phyloP scores from a whole-genome alignment of 2,329 filamentous ascomycete species.

The Penicillium sp. region DNA sequence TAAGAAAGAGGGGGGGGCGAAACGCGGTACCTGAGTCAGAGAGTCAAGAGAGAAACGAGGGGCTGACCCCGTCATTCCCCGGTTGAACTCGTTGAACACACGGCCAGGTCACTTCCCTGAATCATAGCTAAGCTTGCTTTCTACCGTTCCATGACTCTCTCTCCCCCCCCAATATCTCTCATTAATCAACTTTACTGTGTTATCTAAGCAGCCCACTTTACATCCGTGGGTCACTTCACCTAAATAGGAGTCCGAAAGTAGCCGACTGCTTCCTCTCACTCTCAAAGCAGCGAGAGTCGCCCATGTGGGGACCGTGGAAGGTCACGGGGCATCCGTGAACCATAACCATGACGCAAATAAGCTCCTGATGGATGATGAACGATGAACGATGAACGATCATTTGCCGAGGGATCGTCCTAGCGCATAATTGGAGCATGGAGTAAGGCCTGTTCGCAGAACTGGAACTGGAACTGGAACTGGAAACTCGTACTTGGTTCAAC shows the following conservation, averaged over 20 bases:
- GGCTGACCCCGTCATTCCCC: constrained; percentile 19
- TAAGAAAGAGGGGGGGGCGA: constrained; percentile 13
- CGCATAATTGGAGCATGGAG: background rate
- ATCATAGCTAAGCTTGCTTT: background rate
- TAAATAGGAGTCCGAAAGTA: constrained; percentile 5
- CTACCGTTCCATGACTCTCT: background rate
- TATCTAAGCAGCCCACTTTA: constrained; percentile 12
- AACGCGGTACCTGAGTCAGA: constrained; percentile 23
- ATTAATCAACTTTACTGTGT: background rate
- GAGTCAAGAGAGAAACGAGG: background rate
- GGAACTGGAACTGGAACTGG: background rate
- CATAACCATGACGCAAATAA: background rate
- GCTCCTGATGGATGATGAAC: background rate
- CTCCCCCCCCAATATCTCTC: too few relatives aligned
- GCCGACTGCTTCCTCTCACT: background rate
- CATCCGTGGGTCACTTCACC: constrained; percentile 7
- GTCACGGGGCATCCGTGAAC: constrained; percentile 3
- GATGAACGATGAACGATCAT: background rate
- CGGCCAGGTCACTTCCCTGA: background rate
- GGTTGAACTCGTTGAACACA: background rate
- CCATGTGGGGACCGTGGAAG: background rate
- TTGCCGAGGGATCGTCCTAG: background rate
- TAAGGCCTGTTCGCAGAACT: constrained; percentile 1
- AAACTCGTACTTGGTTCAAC: background rate
- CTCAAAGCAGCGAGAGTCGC: background rate